phyloP scores from a whole-genome alignment of 345 rosid species.

The Citrus australasica region DNA sequence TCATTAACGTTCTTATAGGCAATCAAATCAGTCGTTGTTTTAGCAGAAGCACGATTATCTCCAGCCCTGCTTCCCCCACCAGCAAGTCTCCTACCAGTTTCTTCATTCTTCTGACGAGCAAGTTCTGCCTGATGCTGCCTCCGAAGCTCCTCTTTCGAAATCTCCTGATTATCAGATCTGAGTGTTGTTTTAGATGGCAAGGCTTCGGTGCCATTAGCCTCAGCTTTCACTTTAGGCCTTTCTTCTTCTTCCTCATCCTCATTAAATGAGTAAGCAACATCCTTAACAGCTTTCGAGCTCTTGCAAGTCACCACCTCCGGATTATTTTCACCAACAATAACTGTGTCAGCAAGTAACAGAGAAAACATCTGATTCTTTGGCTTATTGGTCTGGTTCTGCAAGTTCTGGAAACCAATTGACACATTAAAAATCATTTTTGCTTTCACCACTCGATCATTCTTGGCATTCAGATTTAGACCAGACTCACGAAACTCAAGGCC shows the following conservation, averaged over 20 bases:
- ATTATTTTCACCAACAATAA: conserved; percentile 58
- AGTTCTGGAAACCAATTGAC: conserved; percentile 83
- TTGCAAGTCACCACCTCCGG: conserved; percentile 59
- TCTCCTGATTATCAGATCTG: conserved; percentile 84
- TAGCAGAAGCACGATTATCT: conserved; percentile 54
- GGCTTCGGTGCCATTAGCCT: conserved; percentile 37
- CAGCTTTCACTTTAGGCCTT: conserved; percentile 34
- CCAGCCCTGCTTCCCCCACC: conserved; percentile 62
- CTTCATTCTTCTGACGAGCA: conserved; percentile 97
- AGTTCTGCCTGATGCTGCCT: conserved; percentile 99
- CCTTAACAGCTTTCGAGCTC: conserved; percentile 76
- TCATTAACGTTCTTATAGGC: conserved; percentile 90
- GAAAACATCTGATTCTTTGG: conserved; percentile 68
- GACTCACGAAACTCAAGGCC: conserved; percentile 97
- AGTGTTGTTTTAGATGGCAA: conserved; percentile 67
- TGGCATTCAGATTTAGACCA: conserved; percentile 71
- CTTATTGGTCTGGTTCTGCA: conserved; percentile 52
- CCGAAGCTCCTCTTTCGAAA: conserved; percentile 89
- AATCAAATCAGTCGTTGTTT: conserved; percentile 62
- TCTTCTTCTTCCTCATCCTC: conserved; percentile 85
- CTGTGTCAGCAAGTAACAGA: conserved; percentile 82
- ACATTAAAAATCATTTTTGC: conserved; percentile 81
- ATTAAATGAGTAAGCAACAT: conserved; percentile 85
- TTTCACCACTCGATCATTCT: conserved; percentile 64
- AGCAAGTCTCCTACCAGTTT: conserved; percentile 92